These are phyloP conservation scores for Diaporthe amygdali DNA, from an alignment of 2,329 filamentous ascomycete species.

Conservation along the genomic window DNA sequence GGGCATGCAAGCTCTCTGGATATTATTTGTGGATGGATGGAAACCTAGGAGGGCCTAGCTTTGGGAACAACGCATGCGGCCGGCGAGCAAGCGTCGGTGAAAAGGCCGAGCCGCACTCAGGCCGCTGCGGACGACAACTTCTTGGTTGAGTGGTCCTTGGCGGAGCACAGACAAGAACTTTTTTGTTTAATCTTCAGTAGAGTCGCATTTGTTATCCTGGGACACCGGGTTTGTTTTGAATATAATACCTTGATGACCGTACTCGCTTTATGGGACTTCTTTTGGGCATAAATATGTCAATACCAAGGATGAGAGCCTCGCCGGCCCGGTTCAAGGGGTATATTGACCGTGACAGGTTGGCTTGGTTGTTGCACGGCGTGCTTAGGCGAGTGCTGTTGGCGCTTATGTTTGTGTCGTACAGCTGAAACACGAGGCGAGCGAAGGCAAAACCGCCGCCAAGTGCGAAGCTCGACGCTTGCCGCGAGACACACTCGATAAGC, in stretches of 20 bases:
- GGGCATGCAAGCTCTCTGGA: background rate
- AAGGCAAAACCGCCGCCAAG: constrained; percentile 13
- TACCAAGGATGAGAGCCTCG: background rate
- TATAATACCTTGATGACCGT: background rate
- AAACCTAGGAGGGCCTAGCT: background rate
- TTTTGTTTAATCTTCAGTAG: constrained; percentile 1
- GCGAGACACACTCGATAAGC: background rate
- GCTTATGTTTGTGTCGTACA: background rate
- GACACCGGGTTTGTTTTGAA: constrained; percentile 6
- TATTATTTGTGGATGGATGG: background rate
- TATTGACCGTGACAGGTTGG: background rate
- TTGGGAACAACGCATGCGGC: background rate
- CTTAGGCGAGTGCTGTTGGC: background rate
- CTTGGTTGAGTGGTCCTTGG: background rate
- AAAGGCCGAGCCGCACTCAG: background rate
- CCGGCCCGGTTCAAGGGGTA: background rate
- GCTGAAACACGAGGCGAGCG: constrained; percentile 2
- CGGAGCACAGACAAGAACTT: background rate
- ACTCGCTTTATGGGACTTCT: background rate
- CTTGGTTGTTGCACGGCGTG: background rate
- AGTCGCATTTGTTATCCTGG: background rate
- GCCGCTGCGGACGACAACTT: background rate
- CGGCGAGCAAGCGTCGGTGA: background rate
- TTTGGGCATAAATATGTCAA: background rate
- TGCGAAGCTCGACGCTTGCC: background rate